These are phyloP conservation scores for Mortierella sp. DNA, from an alignment of 371 early-diverging fungal genomes.

Conservation along the genomic window DNA sequence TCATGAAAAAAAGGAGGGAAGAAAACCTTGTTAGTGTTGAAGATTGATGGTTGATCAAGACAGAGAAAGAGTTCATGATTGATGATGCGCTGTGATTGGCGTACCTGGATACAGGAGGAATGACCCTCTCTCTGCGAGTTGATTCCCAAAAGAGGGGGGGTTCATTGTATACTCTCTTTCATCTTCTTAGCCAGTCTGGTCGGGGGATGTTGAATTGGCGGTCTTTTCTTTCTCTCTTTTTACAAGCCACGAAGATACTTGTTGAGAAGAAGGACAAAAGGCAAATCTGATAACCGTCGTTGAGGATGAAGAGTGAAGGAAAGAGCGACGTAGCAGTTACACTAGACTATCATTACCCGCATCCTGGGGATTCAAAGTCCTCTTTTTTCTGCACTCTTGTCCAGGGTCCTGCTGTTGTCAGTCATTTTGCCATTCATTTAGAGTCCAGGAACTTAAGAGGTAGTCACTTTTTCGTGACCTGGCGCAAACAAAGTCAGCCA, in stretches of 20 bases:
- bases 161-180: background rate
- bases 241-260: background rate
- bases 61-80: background rate
- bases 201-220: background rate
- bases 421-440: too few relatives aligned
- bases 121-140: background rate
- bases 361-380: background rate
- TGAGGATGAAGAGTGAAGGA: background rate
- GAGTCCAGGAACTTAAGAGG: too few relatives aligned
- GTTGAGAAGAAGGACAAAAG: background rate
- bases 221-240: background rate
- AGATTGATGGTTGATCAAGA: background rate
- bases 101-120: background rate
- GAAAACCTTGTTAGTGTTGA: background rate
- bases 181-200: background rate
- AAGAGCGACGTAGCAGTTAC: background rate
- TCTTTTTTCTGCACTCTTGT: background rate
- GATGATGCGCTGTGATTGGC: background rate
- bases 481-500: too few relatives aligned
- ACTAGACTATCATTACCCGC: background rate
- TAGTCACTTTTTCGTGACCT: too few relatives aligned
- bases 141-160: conserved; percentile 13
- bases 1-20: background rate
- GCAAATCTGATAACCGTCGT: background rate
- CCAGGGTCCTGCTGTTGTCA: background rate